phyloP scores from a whole-genome alignment of 1,284 basidiomycete species.

The Pseudozyma thailandica region DNA sequence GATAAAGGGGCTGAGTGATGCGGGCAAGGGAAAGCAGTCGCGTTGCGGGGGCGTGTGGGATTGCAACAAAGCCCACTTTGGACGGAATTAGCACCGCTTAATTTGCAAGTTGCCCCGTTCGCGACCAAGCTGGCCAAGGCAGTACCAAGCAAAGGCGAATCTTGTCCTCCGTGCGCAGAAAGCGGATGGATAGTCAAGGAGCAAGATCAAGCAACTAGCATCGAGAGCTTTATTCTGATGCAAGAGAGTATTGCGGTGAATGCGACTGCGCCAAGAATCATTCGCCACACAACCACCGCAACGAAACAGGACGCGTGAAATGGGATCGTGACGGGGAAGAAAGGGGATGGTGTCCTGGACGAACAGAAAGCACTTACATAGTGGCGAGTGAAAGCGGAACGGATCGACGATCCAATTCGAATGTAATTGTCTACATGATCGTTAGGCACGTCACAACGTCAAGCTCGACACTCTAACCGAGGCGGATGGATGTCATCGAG shows the following conservation, averaged over 20 bases:
- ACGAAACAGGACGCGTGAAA: background rate
- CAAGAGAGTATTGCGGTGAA: too few species aligned
- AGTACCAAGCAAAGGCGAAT: too few species aligned
- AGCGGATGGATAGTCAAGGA: too few species aligned
- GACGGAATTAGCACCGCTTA: constrained; percentile 8
- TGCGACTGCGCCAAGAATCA: too few species aligned
- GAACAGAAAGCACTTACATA: constrained; percentile 4
- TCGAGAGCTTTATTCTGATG: too few species aligned
- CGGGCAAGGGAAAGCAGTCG: too few species aligned
- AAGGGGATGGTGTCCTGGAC: background rate
- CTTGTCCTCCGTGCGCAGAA: too few species aligned
- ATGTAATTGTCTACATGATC: background rate
- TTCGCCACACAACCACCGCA: too few species aligned
- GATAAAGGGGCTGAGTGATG: background rate
- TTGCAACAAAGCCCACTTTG: background rate
- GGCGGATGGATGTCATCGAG: constrained; percentile 9
- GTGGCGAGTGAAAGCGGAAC: constrained; percentile 5
- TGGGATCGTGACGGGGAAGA: background rate
- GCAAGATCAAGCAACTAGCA: too few species aligned
- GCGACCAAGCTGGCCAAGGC: constrained; percentile 1
- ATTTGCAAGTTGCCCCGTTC: constrained; percentile 40
- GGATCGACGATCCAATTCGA: too few species aligned
- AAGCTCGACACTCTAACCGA: background rate
- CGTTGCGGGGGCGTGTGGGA: constrained; percentile 2
- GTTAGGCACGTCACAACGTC: constrained; percentile 1